phyloP scores from a whole-genome alignment of 768 basidiomycete species.

The Hirschioporus abietinus region DNA sequence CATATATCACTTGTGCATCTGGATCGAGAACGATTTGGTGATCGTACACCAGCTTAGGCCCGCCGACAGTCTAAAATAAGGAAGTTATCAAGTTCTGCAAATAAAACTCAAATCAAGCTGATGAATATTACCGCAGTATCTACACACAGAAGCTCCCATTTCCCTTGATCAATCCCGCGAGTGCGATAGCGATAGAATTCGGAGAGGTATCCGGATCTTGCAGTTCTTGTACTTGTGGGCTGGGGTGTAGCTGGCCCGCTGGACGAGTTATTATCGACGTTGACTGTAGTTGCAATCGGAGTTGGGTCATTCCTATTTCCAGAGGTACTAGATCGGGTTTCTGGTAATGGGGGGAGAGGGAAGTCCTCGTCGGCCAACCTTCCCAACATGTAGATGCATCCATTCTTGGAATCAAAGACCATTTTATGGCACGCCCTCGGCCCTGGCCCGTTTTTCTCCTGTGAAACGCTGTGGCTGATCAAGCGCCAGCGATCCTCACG shows the following conservation, averaged over 20 bases:
- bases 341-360: conserved; percentile 3
- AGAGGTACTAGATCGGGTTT: background rate
- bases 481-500: conserved; percentile 54
- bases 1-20: conserved; percentile 64
- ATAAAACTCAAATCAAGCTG: background rate
- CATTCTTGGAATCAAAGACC: conserved; percentile 69
- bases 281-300: conserved; percentile 5
- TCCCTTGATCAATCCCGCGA: conserved; percentile 51
- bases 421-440: conserved; percentile 78
- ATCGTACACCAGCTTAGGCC: conserved; percentile 71
- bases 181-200: conserved; percentile 79
- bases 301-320: conserved; percentile 7
- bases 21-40: conserved; percentile 79
- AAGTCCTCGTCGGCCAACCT: conserved; percentile 55
- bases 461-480: conserved; percentile 48
- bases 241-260: conserved; percentile 8
- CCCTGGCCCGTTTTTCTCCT: conserved; percentile 60
- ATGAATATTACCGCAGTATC: conserved; percentile 56
- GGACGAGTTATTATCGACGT: conserved; percentile 9
- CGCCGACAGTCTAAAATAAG: conserved; percentile 46
- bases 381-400: conserved; percentile 69
- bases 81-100: background rate
- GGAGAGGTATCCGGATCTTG: conserved; percentile 35
- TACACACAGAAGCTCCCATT: conserved; percentile 66
- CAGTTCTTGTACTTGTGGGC: conserved; percentile 14